Conservation (phyloP, 139 green algal species). For the Chlamydomonas urium region DNA sequence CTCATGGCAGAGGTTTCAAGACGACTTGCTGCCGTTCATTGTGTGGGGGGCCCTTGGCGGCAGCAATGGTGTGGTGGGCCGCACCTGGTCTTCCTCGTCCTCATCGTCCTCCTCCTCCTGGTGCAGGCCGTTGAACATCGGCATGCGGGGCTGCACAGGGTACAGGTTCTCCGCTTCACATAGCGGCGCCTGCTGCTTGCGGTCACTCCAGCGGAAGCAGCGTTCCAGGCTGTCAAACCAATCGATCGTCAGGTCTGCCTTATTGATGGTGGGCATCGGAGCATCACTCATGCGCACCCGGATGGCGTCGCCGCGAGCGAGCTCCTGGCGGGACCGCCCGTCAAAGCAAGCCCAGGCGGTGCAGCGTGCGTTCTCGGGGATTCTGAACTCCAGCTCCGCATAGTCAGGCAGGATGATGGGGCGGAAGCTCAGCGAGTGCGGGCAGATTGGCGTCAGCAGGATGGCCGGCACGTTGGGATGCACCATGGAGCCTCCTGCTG, state of each 20-base stretch:
- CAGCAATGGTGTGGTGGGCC: too few relatives aligned
- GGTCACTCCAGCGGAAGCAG: slow-evolving; percentile 21
- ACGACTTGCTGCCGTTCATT: too few relatives aligned
- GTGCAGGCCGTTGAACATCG: too few relatives aligned
- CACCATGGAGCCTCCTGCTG: slow-evolving; percentile 88
- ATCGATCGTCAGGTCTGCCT: slow-evolving; percentile 86
- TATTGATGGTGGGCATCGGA: slow-evolving; percentile 95
- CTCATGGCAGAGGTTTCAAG: too few relatives aligned
- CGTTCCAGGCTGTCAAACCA: slow-evolving; percentile 84
- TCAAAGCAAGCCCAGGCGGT: slow-evolving; percentile 95
- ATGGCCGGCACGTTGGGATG: slow-evolving; percentile 88
- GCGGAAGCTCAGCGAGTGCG: slow-evolving; percentile 93
- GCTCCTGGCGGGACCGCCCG: slow-evolving; percentile 78
- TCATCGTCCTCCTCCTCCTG: too few relatives aligned
- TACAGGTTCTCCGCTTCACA: too few relatives aligned
- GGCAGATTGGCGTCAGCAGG: slow-evolving; percentile 92
- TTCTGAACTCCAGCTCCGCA: slow-evolving; percentile 62
- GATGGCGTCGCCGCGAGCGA: slow-evolving; percentile 77
- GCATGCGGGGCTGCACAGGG: too few relatives aligned
- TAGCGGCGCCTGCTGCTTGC: slow-evolving; percentile 13
- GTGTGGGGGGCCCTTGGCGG: too few relatives aligned
- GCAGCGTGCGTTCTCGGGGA: slow-evolving; percentile 74
- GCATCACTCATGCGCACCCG: slow-evolving; percentile 85
- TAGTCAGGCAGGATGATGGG: slow-evolving; percentile 97
- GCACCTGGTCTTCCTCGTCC: too few relatives aligned